Conservation (phyloP, 1,139 yeast species). For the Hyphopichia fennica region DNA sequence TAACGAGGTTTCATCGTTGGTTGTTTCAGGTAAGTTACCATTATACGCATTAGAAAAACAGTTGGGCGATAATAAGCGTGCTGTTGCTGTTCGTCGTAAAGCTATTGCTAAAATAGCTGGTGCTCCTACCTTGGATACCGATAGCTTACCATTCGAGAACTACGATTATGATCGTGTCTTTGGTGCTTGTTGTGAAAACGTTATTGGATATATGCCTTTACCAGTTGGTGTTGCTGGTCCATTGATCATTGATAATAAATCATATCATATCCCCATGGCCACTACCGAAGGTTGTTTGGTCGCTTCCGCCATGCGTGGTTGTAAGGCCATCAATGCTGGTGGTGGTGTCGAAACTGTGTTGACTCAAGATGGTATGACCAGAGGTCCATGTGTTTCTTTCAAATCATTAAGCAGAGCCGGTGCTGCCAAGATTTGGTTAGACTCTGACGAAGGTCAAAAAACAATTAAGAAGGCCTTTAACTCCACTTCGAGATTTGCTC, state of each 20-base stretch:
- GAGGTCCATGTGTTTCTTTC: slow-evolving; percentile 97
- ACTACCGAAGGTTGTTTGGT: slow-evolving; percentile 98
- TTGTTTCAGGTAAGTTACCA: slow-evolving; percentile 77
- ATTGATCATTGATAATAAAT: slow-evolving; percentile 78
- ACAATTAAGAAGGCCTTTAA: slow-evolving; percentile 86
- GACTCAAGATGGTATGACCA: slow-evolving; percentile 97
- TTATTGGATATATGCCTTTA: slow-evolving; percentile 91
- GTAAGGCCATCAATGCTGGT: slow-evolving; percentile 96
- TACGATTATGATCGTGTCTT: slow-evolving; percentile 95
- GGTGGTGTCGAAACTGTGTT: slow-evolving; percentile 94
- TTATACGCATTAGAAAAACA: slow-evolving; percentile 93
- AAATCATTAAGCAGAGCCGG: slow-evolving; percentile 84
- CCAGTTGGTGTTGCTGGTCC: slow-evolving; percentile 99
- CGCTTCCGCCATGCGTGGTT: slow-evolving; percentile 98
- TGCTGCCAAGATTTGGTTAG: slow-evolving; percentile 93
- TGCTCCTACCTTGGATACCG: slow-evolving; percentile 75
- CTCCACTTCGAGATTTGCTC: slow-evolving; percentile 95
- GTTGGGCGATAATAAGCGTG: slow-evolving; percentile 82
- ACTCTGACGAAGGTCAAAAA: slow-evolving; percentile 89
- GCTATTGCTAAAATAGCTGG: slow-evolving; percentile 82
- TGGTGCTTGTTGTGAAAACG: slow-evolving; percentile 99
- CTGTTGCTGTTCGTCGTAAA: slow-evolving; percentile 88
- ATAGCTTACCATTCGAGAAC: slow-evolving; percentile 71
- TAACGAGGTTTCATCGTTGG: slow-evolving; percentile 73
- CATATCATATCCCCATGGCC: slow-evolving; percentile 96